Evolutionary conservation across 1,139 yeast genomes (phyloP), one percentile per base, ranked within the genome.

Genomic region (Sugiyamaella castrensis): DNA sequence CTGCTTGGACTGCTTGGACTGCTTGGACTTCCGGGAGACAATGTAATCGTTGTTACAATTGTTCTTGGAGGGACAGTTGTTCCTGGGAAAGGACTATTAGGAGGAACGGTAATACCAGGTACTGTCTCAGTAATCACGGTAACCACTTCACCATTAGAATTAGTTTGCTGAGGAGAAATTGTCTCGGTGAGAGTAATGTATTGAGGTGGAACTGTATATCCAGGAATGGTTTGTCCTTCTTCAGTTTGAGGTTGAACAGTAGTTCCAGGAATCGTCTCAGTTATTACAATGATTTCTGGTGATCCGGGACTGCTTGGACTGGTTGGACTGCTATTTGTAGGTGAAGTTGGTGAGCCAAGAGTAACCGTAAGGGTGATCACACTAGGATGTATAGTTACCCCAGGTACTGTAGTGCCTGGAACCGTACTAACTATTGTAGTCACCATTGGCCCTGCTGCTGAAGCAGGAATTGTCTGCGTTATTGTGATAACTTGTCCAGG

Each of bases 11-110:
- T n/a, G n/a, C n/a, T n/a, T n/a, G n/a, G n/a, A n/a, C 32, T 24
- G 16, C 32, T 12, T 11, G 37, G 37, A 34, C 37, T 12, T 4
- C 24, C 38, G 10, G 43, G 37, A 2, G 43, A 30, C 24, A 40
- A 15, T 8, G 43, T 40, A 7, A 37, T 15, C 1, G 47, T 37
- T 11, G 33, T 43, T 12, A 35, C 28, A 31, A 52, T 30, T 0
- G 61, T 56, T 15, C 57, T 34, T 1, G 52, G 57, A 4, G 60
- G 50, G 34, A 55, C 37, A 9, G 53, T 50, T n/a, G 53, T 40
- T 4, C 48, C 55, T n/a, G 55, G 52, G 15, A 53, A n/a, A 42
- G 44, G 19, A 19, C 24, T 19, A 19, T 19, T 19, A 24, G 37
- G 29, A n/a, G 41, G 12, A 24, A 43, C 16, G 28, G 51, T 50